Evolutionary conservation across 2,329 filamentous ascomycete genomes (phyloP), one percentile per base, ranked within the genome.

Genomic region (Epichloe typhina): DNA sequence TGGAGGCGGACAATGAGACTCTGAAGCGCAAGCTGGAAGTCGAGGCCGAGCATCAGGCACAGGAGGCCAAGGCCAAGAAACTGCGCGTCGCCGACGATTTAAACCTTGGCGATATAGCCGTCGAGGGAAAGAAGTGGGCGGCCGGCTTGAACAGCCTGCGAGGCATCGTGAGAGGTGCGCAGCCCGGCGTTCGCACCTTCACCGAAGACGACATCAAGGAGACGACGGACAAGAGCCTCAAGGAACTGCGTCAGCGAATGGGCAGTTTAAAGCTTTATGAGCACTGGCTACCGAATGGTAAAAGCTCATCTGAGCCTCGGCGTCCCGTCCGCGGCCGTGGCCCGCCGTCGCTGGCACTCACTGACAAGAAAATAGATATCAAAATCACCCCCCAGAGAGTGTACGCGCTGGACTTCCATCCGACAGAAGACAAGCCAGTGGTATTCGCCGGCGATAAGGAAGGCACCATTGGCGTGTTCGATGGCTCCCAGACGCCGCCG

Each of bases 361-460:
- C 46, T 43, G 21, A 38, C 23, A n/a, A 13, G 3, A 3, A 3
- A 3, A 4, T 57, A 88, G 87, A 87, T 49, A 93, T 96, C 60
- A 97, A 96, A 63, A 83, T 96, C 46, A 91, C 86, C 90, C 21
- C 89, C 0, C 88, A 95, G 58, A 73, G 91, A 49, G 78, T 95
- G 12, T 98, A 97, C 62, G 77, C 86, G 0, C 80, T 97, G 59
- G 82, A 84, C 0, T 91, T 98, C 58, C 93, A 98, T 60, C 93
- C 93, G 0, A 90, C 83, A 0, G 74, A 82, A 52, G 82, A 90
- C 3, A 97, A 97, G 60, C 82, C 90, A 0, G 73, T 98, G 3
- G 77, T 97, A 1, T 94, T 98, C 62, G 91, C 91, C 0, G 91
- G 91, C 11, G 93, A 98, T 61, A 98, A 98, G 64, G 77, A 94